Base-by-base conservation (phyloP, 495 filamentous ascomycete genomes). In the Extremus antarcticus region DNA sequence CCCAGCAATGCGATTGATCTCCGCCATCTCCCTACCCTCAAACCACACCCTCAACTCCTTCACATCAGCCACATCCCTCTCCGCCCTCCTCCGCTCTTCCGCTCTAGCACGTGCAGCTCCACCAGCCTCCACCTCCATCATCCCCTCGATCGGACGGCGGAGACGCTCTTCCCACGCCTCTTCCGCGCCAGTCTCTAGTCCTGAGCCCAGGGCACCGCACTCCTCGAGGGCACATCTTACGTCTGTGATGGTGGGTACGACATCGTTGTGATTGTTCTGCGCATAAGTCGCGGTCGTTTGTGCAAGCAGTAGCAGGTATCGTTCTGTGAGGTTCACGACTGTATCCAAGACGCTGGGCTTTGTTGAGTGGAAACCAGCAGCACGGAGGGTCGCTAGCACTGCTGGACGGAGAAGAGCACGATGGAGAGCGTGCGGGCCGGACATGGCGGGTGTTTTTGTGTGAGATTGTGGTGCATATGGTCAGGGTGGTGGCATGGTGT, bases 321-420 rank as follows among this genome's bases (percentile, higher is more conserved):
- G 81, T 1, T 78, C 81, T 0, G 86, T 78, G 8, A 95, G 71
- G 62, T 92, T 85, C 19, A 84, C 79, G 10, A 94, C 60, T 15
- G 85, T 78, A 69, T 95, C 90, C 16, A 94, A 70, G 17, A 90
- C 88, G 0, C 83, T 82, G 3, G 85, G 80, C 24, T 78, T 78
- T 2, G 86, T 84, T 7, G 80, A 70, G 61, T 90, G 84, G 68
- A 89, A 94, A 70, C 90, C 90, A 29, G 86, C 78, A 25, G 88
- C 87, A 62, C 90, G 86, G 29, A 95, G 79, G 64, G 92, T 90
- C 59, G 92, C 86, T 53, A 94, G 79, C 53, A 94, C 77, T 25
- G 81, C 80, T 1, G 89, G 90, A 21, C 87, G 84, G 22, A 94
- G 78, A 60, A 94, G 82, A 32, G 87, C 78, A 67, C 83, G 81